Evolutionary conservation across 78 protist species (phyloP).

Genomic region (Isochrysis galbana): DNA sequence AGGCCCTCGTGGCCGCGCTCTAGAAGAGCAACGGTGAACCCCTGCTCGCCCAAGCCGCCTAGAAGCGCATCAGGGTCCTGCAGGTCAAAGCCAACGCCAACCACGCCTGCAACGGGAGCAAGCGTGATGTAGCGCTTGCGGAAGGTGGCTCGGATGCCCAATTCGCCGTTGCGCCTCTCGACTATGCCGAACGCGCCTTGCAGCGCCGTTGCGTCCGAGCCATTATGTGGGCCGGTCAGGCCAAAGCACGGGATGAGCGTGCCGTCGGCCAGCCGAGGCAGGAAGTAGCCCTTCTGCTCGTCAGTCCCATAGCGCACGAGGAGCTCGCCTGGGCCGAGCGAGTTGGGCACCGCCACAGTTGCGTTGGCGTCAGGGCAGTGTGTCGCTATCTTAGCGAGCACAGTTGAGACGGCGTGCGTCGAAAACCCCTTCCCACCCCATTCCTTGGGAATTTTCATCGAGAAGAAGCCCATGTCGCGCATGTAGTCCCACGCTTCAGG

Average conservation of each 20-base stretch:
- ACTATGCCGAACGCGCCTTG: conserved; percentile 31
- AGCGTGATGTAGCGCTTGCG: conserved; percentile 55
- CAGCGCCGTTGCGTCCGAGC: conserved; percentile 60
- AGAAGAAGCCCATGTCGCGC: background rate
- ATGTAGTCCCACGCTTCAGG: conserved; percentile 13
- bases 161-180: conserved; percentile 38
- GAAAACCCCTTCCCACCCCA: conserved; percentile 53
- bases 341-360: conserved; percentile 58
- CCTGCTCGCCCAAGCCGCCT: conserved; percentile 34
- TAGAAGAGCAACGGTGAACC: conserved; percentile 58
- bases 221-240: conserved; percentile 53
- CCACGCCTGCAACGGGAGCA: conserved; percentile 55
- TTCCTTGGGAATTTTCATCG: conserved; percentile 49
- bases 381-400: conserved; percentile 35
- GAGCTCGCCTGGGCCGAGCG: conserved; percentile 65
- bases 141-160: too few relatives aligned
- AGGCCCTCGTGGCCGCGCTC: conserved; percentile 40
- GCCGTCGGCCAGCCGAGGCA: conserved; percentile 53
- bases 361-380: conserved; percentile 35
- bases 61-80: background rate
- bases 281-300: conserved; percentile 42
- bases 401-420: conserved; percentile 23
- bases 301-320: conserved; percentile 47
- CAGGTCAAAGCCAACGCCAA: conserved; percentile 50
- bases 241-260: conserved; percentile 55